Evolutionary conservation across 768 basidiomycete species (phyloP).

Genomic region (Russula griseocarnosa): DNA sequence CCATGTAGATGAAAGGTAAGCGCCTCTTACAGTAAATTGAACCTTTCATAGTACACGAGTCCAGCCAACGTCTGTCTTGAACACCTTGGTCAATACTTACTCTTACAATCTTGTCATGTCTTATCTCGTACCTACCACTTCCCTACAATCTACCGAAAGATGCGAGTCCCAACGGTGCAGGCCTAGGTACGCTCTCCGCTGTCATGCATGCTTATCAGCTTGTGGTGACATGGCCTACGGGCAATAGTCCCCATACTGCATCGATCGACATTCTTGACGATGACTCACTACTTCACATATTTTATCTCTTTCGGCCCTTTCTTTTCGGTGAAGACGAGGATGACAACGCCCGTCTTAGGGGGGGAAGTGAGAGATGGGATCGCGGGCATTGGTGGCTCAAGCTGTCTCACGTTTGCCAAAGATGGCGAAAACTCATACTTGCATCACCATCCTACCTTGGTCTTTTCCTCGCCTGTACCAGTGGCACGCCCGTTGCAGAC

Average conservation of each 20-base stretch:
- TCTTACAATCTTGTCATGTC: too few relatives aligned
- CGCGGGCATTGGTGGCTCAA: neutral
- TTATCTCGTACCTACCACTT: too few relatives aligned
- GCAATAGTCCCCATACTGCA: neutral
- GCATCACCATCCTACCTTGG: neutral
- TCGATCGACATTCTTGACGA: neutral
- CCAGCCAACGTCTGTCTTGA: too few relatives aligned
- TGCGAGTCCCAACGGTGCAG: neutral
- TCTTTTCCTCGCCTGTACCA: neutral
- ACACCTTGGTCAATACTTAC: too few relatives aligned
- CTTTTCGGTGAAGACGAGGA: neutral
- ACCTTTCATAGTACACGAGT: too few relatives aligned
- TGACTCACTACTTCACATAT: neutral
- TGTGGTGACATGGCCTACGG: too few relatives aligned
- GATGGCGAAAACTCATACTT: neutral
- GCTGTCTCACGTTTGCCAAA: neutral
- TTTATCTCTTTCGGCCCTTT: neutral
- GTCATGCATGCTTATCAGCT: too few relatives aligned
- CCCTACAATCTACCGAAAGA: too few relatives aligned
- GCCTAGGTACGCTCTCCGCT: neutral
- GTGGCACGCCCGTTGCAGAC: neutral
- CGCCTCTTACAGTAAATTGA: too few relatives aligned
- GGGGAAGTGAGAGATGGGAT: neutral
- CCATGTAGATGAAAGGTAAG: too few relatives aligned
- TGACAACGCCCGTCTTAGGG: neutral